These are phyloP conservation scores for Clonostachys byssicola DNA, from an alignment of 2,329 filamentous ascomycete genomes.

Conservation along the genomic window DNA sequence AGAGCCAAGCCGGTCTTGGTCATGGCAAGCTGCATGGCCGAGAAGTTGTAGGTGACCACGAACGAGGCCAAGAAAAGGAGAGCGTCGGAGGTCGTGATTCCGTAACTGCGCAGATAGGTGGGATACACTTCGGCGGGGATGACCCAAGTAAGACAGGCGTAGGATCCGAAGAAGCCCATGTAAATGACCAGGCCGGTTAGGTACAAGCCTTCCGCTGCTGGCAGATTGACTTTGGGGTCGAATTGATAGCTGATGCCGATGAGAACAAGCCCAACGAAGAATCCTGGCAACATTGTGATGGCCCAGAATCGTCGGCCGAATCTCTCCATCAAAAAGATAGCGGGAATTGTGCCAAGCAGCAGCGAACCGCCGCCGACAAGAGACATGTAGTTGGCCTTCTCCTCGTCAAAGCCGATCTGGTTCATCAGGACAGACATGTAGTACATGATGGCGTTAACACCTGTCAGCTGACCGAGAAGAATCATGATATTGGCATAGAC, in stretches of 20 bases:
- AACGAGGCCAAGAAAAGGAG: slow-evolving; percentile 60
- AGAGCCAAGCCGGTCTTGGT: neutral
- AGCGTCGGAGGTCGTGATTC: slow-evolving; percentile 67
- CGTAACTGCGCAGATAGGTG: slow-evolving; percentile 68
- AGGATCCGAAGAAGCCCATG: slow-evolving; percentile 65
- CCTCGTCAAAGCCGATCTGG: slow-evolving; percentile 61
- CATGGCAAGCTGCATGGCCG: neutral
- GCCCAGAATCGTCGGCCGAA: slow-evolving; percentile 74
- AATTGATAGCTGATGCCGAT: slow-evolving; percentile 34
- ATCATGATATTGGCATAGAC: slow-evolving; percentile 69
- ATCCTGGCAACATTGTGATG: slow-evolving; percentile 66
- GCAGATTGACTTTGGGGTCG: slow-evolving; percentile 34
- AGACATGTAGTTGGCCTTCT: slow-evolving; percentile 68
- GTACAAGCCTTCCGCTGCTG: slow-evolving; percentile 54
- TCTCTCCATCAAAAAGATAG: slow-evolving; percentile 67
- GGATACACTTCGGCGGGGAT: slow-evolving; percentile 68
- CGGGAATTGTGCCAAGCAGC: slow-evolving; percentile 63
- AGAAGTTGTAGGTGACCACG: neutral
- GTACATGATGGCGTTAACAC: slow-evolving; percentile 68
- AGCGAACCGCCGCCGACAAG: slow-evolving; percentile 66
- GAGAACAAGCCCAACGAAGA: slow-evolving; percentile 65
- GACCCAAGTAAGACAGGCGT: slow-evolving; percentile 62
- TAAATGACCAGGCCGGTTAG: slow-evolving; percentile 64
- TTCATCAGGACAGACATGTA: slow-evolving; percentile 67
- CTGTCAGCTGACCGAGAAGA: slow-evolving; percentile 65